These are phyloP conservation scores for Thozetella sp. DNA, from an alignment of 495 filamentous ascomycete species.

Conservation along the genomic window DNA sequence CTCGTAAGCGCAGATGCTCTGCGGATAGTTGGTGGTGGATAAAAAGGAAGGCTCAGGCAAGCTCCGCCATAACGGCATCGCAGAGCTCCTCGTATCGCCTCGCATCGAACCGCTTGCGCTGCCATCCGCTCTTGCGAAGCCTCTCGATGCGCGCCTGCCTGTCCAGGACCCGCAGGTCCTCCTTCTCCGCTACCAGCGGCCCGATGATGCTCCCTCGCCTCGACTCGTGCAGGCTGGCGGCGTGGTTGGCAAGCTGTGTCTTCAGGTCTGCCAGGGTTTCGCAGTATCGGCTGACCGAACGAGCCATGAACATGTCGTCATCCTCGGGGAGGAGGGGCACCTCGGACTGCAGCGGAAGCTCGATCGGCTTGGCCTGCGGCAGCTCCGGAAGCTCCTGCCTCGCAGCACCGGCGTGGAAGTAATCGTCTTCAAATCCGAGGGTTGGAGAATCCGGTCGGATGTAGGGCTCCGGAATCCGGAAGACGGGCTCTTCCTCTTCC, in stretches of 20 bases:
- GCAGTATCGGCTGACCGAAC: constrained; percentile 41
- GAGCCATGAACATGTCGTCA: constrained; percentile 31
- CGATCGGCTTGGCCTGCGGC: constrained; percentile 22
- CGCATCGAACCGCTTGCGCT: constrained; percentile 49
- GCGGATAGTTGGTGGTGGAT: neutral
- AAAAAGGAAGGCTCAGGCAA: constrained; percentile 15
- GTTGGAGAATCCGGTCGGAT: constrained; percentile 49
- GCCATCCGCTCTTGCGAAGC: constrained; percentile 44
- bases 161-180: constrained; percentile 27
- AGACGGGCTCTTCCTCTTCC: constrained; percentile 27
- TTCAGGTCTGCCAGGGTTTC: constrained; percentile 39
- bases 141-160: constrained; percentile 44
- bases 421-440: constrained; percentile 40
- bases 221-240: constrained; percentile 29
- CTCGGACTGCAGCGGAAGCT: constrained; percentile 19
- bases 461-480: constrained; percentile 34
- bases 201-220: constrained; percentile 13
- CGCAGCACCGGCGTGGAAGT: constrained; percentile 19
- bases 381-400: constrained; percentile 18
- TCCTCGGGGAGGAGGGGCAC: constrained; percentile 7
- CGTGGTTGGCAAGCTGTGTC: constrained; percentile 38
- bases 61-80: constrained; percentile 44
- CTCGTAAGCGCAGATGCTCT: neutral
- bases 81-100: constrained; percentile 48
- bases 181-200: constrained; percentile 12